Evolutionary conservation across 2,329 filamentous ascomycete species (phyloP), one percentile per base, ranked within the genome.

Genomic region (Nothomitra cinnamomea): DNA sequence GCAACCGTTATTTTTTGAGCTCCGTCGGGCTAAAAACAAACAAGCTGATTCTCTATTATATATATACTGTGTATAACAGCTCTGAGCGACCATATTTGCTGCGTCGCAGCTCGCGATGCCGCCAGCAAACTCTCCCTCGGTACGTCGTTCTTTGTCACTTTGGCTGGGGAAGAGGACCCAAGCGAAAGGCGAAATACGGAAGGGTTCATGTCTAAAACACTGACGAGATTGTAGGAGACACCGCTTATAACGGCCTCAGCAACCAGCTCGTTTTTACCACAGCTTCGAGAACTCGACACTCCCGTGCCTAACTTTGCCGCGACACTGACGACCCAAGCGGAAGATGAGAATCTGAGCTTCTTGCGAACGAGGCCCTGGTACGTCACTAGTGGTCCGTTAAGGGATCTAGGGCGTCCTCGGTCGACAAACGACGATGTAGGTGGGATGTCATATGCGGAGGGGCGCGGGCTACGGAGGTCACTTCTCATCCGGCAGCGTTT

Each of bases 281-380:
- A 70, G 54, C 65, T 72, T 55, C 68, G 66, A 59, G 64, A 67
- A 53, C 65, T 75, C 56, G 66, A 72, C 59, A 72, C 69, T 59
- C 70, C 74, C 49, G 69, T 73, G 41, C 67, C 72, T 54, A 71
- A 75, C 59, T 67, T 76, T 55, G 71, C 74, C 51, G 64, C 70
- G 40, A 75, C 73, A 41, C 66, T 75, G 43, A 70, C 69, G 57
- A 71, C 67, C 19, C 65, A 66, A 55, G 65, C 66, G 42, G 69
- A 69, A 59, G 67, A 74, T 58, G 68, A 69, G 57, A 76, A 75
- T 63, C 64, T 73, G 58, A 70, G 64, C 61, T 75, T 76, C 57
- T 66, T 78, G 53, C 71, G 74, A 53, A 49, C 45, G 12, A 21
- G 45, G 4, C 28, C 45, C n/a, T 24, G 45, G 12, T 35, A 49